A percentile compares a stretch with the other conserved stretches of the same genome.
Evolutionary conservation across 1,284 basidiomycete species (phyloP).

Genomic region (Pholiota adiposa): DNA sequence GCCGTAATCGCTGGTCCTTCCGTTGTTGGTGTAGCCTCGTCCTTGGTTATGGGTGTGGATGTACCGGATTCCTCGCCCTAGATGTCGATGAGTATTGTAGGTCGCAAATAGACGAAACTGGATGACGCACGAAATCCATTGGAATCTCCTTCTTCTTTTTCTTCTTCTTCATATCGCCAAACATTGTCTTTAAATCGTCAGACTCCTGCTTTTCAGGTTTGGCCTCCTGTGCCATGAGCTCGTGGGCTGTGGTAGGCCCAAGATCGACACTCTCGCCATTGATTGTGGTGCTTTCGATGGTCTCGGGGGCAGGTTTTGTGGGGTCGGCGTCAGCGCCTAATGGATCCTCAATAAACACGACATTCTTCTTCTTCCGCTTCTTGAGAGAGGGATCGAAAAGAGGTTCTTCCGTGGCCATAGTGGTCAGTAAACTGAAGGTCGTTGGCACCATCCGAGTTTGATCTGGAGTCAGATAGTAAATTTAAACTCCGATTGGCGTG

Average conservation of each 20-base stretch:
- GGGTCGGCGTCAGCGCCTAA: slow-evolving; percentile 84
- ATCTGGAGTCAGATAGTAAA: too few relatives aligned
- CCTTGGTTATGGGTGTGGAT: slow-evolving; percentile 55
- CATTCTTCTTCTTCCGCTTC: slow-evolving; percentile 86
- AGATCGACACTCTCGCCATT: slow-evolving; percentile 74
- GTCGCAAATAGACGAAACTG: slow-evolving; percentile 11
- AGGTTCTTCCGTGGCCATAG: slow-evolving; percentile 72
- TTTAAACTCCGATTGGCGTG: slow-evolving; percentile 23
- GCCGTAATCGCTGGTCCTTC: slow-evolving; percentile 35
- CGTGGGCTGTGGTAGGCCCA: slow-evolving; percentile 74
- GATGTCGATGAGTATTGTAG: not conserved
- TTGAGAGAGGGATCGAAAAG: slow-evolving; percentile 84
- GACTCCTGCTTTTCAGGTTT: slow-evolving; percentile 56
- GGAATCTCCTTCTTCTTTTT: slow-evolving; percentile 92
- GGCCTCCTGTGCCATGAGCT: slow-evolving; percentile 61
- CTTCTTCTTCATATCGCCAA: slow-evolving; percentile 90
- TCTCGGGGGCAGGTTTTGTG: slow-evolving; percentile 71
- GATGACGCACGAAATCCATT: slow-evolving; percentile 79
- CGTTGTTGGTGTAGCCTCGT: slow-evolving; percentile 43
- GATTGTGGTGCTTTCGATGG: slow-evolving; percentile 67
- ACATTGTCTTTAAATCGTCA: slow-evolving; percentile 82
- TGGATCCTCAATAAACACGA: slow-evolving; percentile 83
- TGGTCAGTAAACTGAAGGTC: not conserved
- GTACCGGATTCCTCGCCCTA: slow-evolving; percentile 68
- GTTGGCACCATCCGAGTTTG: too few relatives aligned